A percentile compares a stretch with the other conserved stretches of the same genome.
Evolutionary conservation across 352 stramenopile genomes (phyloP).

Genomic region (Phytophthora palmivora): DNA sequence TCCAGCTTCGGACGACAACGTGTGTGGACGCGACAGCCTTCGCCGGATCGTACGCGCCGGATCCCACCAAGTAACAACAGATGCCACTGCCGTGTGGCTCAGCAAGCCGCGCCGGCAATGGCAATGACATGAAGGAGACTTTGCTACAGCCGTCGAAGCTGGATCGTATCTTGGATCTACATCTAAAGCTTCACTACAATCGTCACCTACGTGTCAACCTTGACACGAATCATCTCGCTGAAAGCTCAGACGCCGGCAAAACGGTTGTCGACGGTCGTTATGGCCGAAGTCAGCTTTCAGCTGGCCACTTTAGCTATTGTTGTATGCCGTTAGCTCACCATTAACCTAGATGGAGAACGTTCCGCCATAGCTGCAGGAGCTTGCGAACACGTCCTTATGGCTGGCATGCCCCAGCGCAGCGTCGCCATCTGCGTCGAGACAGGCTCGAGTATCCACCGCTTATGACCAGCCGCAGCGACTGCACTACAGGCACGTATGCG

Average conservation of each 20-base stretch:
- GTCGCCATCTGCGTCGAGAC: constrained; percentile 21
- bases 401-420: constrained; percentile 7
- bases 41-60: constrained; percentile 12
- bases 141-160: background rate
- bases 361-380: constrained; percentile 30
- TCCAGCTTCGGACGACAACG: constrained; percentile 1
- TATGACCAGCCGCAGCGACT: constrained; percentile 16
- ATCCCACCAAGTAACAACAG: constrained; percentile 15
- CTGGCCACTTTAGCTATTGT: background rate
- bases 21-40: background rate
- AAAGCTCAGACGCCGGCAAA: background rate
- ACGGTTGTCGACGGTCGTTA: background rate
- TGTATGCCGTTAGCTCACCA: constrained; percentile 24
- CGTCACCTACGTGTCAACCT: constrained; percentile 11
- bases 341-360: constrained; percentile 28
- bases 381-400: constrained; percentile 22
- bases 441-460: constrained; percentile 26
- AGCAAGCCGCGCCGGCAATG: background rate
- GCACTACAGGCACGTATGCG: constrained; percentile 19
- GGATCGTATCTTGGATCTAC: constrained; percentile 14
- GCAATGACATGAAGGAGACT: background rate
- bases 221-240: constrained; percentile 22
- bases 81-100: constrained; percentile 26
- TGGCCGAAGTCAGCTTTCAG: constrained; percentile 1
- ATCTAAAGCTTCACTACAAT: constrained; percentile 4